Evolutionary conservation across 2,329 filamentous ascomycete species (phyloP), one percentile per base, ranked within the genome.

Genomic region (Diplocarpon rosae): DNA sequence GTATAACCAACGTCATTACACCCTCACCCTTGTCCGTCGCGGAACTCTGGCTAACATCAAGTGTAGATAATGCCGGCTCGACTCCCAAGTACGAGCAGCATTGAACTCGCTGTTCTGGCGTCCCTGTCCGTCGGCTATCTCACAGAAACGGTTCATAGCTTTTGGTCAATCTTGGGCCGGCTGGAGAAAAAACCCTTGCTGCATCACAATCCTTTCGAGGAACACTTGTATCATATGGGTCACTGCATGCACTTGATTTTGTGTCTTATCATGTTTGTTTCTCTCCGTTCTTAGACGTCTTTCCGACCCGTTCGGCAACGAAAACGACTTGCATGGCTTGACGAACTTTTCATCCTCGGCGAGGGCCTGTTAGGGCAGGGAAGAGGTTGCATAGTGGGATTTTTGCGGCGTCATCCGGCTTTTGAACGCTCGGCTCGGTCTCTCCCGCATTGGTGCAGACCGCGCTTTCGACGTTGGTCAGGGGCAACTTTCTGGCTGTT

Each of bases 1-100:
- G 64, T 80, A 80, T 59, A 75, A 63, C 62, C 75, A 76, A 64
- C 71, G 75, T 71, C 65, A 69, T 58, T 62, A 56, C 48, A 48
- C 57, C 59, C 54, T 54, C 49, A 41, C 37, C 35, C 47, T 27
- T 37, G 11, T n/a, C 39, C 44, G 37, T 41, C 31, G 34, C 13
- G 4, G 37, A 47, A 45, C 7, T 29, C n/a, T 36, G 43, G 51
- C 59, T 61, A 53, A 61, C 52, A 30, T 48, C 13, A 5, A 35
- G 3, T 34, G 17, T 43, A 62, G 60, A 60, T 62, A 60, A 59
- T 45, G 52, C 47, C 46, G 50, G 35, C 29, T 36, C 53, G 35
- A 46, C 49, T 46, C 45, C 55, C n/a, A 62, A 62, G 51, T 61
- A 62, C 51, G 59, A 62, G 30, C 30, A 32, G 45, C 58, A 60